Percentiles rank a stretch among this genome's conserved stretches.
Evolutionary conservation across 441 rosid species (phyloP).

Genomic region (Viola pubescens): DNA sequence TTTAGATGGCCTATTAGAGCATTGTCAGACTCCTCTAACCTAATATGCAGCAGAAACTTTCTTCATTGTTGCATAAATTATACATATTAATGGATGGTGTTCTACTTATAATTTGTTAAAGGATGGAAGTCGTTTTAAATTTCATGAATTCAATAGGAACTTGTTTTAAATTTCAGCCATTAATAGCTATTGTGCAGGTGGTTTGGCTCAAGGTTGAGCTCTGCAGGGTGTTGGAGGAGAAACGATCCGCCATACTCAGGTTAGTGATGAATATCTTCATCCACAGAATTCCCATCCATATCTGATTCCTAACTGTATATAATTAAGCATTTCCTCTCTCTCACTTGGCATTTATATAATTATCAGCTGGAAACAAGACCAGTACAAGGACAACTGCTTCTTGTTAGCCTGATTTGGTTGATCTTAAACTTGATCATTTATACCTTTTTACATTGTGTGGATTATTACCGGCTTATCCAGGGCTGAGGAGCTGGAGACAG

Average conservation of each 20-base stretch:
- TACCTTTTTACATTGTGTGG: not conserved
- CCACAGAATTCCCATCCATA: not conserved
- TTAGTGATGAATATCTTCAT: slow-evolving; percentile 14
- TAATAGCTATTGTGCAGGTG: slow-evolving; percentile 66
- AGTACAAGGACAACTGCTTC: not conserved
- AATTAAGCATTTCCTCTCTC: not conserved
- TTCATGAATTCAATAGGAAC: slow-evolving; percentile 15
- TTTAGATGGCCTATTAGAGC: no score
- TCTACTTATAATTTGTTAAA: slow-evolving; percentile 2
- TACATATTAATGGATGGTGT: no score
- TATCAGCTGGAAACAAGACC: not conserved
- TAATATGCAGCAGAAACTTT: no score
- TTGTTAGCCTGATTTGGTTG: not conserved
- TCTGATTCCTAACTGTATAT: not conserved
- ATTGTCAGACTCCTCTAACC: no score
- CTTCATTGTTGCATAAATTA: no score
- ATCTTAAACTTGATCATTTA: not conserved
- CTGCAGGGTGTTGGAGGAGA: slow-evolving; percentile 92
- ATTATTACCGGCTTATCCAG: slow-evolving; percentile 29
- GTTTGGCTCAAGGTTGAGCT: slow-evolving; percentile 92
- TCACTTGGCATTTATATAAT: not conserved
- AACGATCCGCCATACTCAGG: slow-evolving; percentile 93
- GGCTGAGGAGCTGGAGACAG: slow-evolving; percentile 98
- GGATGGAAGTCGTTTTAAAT: slow-evolving; percentile 1
- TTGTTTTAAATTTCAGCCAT: slow-evolving; percentile 47